These are phyloP conservation scores for Suillus brevipes DNA, from an alignment of 768 basidiomycete genomes.

Conservation along the genomic window DNA sequence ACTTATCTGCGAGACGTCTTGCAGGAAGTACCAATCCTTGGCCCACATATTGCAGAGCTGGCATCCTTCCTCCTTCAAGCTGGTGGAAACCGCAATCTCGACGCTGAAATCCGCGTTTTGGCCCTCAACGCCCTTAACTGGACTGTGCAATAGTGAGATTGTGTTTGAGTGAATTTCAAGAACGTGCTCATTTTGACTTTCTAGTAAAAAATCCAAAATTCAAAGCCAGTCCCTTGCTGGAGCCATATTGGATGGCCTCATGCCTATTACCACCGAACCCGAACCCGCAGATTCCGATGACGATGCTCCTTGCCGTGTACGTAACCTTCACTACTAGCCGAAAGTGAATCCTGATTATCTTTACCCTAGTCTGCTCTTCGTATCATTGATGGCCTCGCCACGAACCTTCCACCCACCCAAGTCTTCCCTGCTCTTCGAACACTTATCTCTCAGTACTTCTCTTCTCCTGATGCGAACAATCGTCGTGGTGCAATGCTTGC, in stretches of 20 bases:
- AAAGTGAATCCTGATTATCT: conserved; percentile 11
- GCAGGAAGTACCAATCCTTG: conserved; percentile 91
- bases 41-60: conserved; percentile 84
- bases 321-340: conserved; percentile 24
- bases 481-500: conserved; percentile 95
- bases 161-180: neutral
- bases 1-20: conserved; percentile 12
- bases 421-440: conserved; percentile 90
- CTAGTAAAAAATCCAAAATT: conserved; percentile 94
- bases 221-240: conserved; percentile 83
- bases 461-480: conserved; percentile 70
- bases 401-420: conserved; percentile 89
- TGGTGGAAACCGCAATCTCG: conserved; percentile 75
- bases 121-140: conserved; percentile 93
- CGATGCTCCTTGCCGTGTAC: conserved; percentile 86
- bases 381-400: conserved; percentile 89
- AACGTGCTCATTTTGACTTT: conserved; percentile 13
- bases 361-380: conserved; percentile 80
- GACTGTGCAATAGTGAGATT: conserved; percentile 90
- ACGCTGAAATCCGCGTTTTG: conserved; percentile 81
- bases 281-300: conserved; percentile 95
- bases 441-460: conserved; percentile 84
- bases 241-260: conserved; percentile 84
- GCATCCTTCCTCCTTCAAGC: conserved; percentile 85
- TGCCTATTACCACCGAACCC: conserved; percentile 92